Evolutionary conservation across 129 eudicot species (phyloP), one percentile per base, ranked within the genome.

Genomic region (Calendula officinalis): DNA sequence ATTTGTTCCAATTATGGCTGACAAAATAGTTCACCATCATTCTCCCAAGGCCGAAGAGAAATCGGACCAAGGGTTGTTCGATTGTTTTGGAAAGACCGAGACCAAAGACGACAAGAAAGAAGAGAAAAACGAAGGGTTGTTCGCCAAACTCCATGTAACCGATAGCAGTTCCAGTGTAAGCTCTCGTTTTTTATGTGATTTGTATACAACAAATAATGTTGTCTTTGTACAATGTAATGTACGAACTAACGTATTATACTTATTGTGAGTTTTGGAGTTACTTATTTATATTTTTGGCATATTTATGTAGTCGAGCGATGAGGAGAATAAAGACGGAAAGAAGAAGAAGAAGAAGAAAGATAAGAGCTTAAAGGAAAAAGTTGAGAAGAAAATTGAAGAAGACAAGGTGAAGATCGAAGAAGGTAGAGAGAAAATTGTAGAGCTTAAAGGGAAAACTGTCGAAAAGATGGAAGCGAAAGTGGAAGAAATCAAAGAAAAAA

Each of bases 141-240:
- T 77, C 2, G 60, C 68, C 27, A 84, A 87, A 50, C 86, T 91
- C n/a, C 85, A 82, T 37, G 84, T 81, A 6, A 56, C 82, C 17
- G 66, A 50, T 55, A 78, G 77, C 87, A 72, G 79, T n/a, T 84
- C 90, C 30, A 75, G 65, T 47, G 97, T 91, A 82, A 87, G 97
- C 70, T 35, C 52, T 13, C 33, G 2, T 38, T 51, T 32, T 43
- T 57, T 14, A 22, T 22, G 30, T 22, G 30, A 22, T 22, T 22
- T 22, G 30, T 22, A 22, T 22, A 22, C 2, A 22, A 22, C 30
- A 22, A 22, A 22, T 22, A 22, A 22, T 22, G 30, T 22, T 14
- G 14, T 14, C 8, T 1, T 50, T 17, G 56, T 50, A 2, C 3
- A 50, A 11, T 3, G 13, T 12, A 41, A 56, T 34, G 62, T 2